phyloP scores from a whole-genome alignment of 2,329 filamentous ascomycete species.

The Exophiala sp. region DNA sequence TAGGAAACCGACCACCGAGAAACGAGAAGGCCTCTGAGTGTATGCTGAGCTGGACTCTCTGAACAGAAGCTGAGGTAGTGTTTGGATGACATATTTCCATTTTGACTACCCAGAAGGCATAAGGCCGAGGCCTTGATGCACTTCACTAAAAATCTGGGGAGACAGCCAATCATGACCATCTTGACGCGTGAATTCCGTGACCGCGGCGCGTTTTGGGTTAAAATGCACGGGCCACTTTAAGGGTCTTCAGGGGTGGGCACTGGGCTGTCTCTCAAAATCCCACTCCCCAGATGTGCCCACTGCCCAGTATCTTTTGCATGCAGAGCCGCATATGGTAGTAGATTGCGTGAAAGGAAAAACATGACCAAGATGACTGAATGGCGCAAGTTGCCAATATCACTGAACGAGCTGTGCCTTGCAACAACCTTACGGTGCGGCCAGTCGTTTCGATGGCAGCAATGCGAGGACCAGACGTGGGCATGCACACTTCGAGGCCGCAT shows the following conservation, averaged over 20 bases:
- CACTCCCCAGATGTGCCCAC: neutral
- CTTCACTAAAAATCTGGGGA: too few species aligned
- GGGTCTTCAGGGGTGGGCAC: too few species aligned
- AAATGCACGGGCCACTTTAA: too few species aligned
- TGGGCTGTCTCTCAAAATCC: neutral
- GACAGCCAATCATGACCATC: too few species aligned
- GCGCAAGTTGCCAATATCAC: conserved; percentile 77
- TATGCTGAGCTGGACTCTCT: neutral
- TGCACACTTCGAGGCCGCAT: conserved; percentile 84
- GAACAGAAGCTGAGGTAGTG: too few species aligned
- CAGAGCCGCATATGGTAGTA: too few species aligned
- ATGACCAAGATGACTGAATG: conserved; percentile 63
- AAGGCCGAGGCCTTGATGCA: too few species aligned
- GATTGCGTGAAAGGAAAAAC: neutral
- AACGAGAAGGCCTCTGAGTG: neutral
- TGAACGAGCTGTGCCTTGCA: conserved; percentile 87
- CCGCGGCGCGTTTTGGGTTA: too few species aligned
- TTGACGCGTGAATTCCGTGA: too few species aligned
- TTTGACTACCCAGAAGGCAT: too few species aligned
- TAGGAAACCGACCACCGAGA: conserved; percentile 10
- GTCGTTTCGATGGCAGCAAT: conserved; percentile 88
- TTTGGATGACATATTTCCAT: too few species aligned
- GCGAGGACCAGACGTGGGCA: conserved; percentile 78
- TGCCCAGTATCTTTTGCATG: neutral
- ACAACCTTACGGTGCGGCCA: conserved; percentile 93